phyloP scores from a whole-genome alignment of 1,284 basidiomycete genomes.

The Agroathelia rolfsii region DNA sequence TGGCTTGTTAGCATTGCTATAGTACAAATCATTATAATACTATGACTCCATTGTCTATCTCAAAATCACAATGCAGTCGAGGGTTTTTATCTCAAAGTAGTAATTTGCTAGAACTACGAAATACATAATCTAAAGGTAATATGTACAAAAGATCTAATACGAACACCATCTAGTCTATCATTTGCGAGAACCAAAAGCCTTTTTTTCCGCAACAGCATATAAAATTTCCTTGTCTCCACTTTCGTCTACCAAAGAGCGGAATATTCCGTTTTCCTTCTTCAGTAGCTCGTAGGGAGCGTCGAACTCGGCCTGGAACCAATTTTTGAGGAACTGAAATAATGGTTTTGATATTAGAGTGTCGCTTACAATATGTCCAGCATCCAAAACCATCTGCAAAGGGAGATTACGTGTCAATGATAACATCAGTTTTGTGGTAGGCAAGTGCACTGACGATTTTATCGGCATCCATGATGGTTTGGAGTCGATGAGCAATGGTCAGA shows the following conservation, averaged over 20 bases:
- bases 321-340: no score
- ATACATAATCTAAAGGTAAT: no score
- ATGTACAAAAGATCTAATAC: no score
- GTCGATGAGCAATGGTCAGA: constrained; percentile 25
- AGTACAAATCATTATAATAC: no score
- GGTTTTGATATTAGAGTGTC: no score
- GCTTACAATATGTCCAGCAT: constrained; percentile 22
- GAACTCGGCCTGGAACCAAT: constrained; percentile 42
- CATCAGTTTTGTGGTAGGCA: neutral
- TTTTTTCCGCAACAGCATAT: constrained; percentile 29
- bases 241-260: constrained; percentile 51
- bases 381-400: constrained; percentile 22
- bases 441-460: constrained; percentile 21
- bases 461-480: constrained; percentile 25
- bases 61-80: no score
- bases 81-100: no score
- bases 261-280: constrained; percentile 34
- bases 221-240: constrained; percentile 42
- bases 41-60: no score
- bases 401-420: neutral
- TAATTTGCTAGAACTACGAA: no score
- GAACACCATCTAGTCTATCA: no score
- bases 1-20: no score
- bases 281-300: constrained; percentile 55
- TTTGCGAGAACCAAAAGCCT: no score